These are phyloP conservation scores for Petunia secreta DNA, from an alignment of 257 asterid species.

Conservation along the genomic window DNA sequence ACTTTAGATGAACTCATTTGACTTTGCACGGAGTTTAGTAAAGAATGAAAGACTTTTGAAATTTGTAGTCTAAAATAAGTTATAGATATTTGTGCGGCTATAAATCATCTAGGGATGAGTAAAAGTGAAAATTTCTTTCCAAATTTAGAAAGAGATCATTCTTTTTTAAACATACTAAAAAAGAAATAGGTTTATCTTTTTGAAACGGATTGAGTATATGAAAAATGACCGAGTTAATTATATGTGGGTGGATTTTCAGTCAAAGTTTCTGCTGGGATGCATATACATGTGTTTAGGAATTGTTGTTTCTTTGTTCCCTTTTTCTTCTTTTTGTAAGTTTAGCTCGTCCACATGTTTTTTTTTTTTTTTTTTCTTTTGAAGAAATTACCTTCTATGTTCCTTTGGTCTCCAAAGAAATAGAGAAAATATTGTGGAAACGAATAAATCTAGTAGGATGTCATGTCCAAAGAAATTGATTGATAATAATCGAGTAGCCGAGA, in stretches of 20 bases:
- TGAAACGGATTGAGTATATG: too few species aligned
- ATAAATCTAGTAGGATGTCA: not conserved
- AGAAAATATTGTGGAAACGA: slow-evolving; percentile 6
- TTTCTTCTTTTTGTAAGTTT: not conserved
- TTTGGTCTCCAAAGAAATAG: not conserved
- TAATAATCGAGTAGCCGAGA: not conserved
- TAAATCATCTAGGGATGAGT: too few species aligned
- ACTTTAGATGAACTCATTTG: too few species aligned
- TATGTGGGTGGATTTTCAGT: not conserved
- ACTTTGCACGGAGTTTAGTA: too few species aligned
- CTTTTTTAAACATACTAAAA: too few species aligned
- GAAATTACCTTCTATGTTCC: not conserved
- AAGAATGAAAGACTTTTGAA: too few species aligned
- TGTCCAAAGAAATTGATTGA: not conserved
- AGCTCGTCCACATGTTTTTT: not conserved
- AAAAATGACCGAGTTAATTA: not conserved
- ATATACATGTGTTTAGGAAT: not conserved
- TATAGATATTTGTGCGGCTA: too few species aligned
- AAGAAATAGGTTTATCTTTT: too few species aligned
- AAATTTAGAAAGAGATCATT: too few species aligned
- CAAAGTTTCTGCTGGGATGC: not conserved
- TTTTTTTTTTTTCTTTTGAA: not conserved
- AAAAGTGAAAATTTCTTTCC: too few species aligned
- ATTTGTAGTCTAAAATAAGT: too few species aligned
- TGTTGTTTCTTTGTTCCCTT: not conserved